These are phyloP conservation scores for Malassezia globosa DNA, from an alignment of 1,284 basidiomycete genomes.

Conservation along the genomic window DNA sequence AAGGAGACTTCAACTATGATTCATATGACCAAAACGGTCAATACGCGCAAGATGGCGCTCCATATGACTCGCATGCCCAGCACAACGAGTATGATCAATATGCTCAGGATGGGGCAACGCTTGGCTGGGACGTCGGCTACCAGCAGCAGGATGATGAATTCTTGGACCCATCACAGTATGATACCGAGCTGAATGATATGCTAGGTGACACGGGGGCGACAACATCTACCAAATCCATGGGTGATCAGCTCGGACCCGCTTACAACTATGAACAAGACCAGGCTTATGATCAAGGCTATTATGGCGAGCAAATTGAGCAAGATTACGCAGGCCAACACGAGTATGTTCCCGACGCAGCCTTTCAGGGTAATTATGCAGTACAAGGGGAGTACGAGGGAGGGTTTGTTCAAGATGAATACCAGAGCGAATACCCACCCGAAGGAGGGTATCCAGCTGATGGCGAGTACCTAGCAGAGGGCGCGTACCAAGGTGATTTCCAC, in stretches of 20 bases:
- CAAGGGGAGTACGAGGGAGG: neutral
- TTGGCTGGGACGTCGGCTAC: constrained; percentile 11
- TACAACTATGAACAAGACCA: neutral
- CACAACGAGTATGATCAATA: constrained; percentile 5
- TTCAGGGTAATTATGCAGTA: neutral
- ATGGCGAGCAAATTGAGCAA: neutral
- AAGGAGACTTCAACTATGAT: neutral
- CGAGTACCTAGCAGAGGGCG: neutral
- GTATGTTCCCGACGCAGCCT: neutral
- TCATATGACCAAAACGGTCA: no score
- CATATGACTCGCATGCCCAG: neutral
- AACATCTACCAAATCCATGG: neutral
- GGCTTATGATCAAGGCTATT: neutral
- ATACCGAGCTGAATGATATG: constrained; percentile 10
- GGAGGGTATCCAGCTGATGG: neutral
- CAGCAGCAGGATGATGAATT: constrained; percentile 8
- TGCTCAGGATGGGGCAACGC: constrained; percentile 3
- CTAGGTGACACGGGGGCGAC: neutral
- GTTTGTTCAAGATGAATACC: neutral
- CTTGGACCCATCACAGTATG: constrained; percentile 18
- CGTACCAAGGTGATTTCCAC: neutral
- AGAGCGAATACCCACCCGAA: constrained; percentile 4
- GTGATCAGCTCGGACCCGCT: neutral
- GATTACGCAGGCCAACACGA: neutral
- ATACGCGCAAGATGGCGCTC: neutral